Conservation (phyloP, 805 yeast species). For the Torulaspora franciscae region DNA sequence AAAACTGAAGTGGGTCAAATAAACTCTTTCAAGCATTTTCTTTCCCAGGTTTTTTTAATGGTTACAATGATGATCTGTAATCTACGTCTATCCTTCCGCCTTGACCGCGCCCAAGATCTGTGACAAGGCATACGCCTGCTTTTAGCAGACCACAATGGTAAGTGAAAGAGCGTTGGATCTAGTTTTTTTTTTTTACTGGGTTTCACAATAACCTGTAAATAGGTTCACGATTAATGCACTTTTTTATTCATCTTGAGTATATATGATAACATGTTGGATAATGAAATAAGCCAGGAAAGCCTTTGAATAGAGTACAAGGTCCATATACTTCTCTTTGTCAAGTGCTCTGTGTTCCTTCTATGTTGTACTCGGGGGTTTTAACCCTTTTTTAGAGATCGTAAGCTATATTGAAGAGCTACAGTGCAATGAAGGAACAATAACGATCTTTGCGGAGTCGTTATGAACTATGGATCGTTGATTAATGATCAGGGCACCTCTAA, state of each 20-base stretch:
- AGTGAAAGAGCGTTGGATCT: background rate
- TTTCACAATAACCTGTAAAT: background rate
- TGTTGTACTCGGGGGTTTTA: background rate
- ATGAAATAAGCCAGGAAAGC: background rate
- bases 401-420: background rate
- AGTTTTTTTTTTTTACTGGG: background rate
- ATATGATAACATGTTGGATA: background rate
- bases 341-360: conserved; percentile 2
- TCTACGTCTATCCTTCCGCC: too few relatives aligned
- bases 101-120: too few relatives aligned
- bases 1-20: background rate
- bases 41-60: too few relatives aligned
- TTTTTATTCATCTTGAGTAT: background rate
- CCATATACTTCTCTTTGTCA: background rate
- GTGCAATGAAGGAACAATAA: background rate
- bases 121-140: too few relatives aligned
- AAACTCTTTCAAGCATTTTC: too few relatives aligned
- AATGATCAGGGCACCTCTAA: background rate
- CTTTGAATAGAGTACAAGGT: background rate
- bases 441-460: background rate
- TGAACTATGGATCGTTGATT: conserved; percentile 12
- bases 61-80: too few relatives aligned
- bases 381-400: background rate
- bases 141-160: too few relatives aligned
- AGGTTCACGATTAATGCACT: background rate